Evolutionary conservation across 1,284 basidiomycete genomes (phyloP), one percentile per base, ranked within the genome.

Genomic region (Cutaneotrichosporon cavernicola): DNA sequence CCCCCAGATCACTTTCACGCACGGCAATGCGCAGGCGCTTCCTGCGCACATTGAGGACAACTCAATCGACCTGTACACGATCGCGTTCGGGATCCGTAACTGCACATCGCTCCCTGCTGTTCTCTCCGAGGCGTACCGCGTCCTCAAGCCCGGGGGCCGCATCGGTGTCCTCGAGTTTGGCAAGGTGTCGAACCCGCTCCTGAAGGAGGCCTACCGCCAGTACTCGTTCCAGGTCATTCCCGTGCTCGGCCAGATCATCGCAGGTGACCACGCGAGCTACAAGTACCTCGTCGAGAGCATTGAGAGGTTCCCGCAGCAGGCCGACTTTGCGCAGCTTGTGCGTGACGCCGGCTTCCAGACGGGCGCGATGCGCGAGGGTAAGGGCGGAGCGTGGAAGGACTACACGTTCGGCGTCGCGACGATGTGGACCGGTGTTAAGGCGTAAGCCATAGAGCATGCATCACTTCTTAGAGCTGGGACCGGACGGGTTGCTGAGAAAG

Each of bases 241-340:
- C 5, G 85, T 97, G 22, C 81, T 99, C 50, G 97, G 97, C 30
- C 95, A 94, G 59, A 89, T 99, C 72, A 84, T 99, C n/a, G 92
- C 95, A 9, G 91, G 91, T 4, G 96, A 99, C 80, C 86, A 95
- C 43, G 90, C 88, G 36, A 97, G 94, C 21, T 99, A 99, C 81
- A 92, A 97, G 80, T 99, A 99, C 80, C 86, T 99, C 51, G 92
- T 99, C 59, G 97, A 99, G 81, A 97, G 94, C 43, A 99, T 99
- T 74, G 90, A 94, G 63, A 87, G 87, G 70, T 99, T 99, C 84
- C 96, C 96, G 38, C 84, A 87, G 22, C 96, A 98, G 80, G 83
- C 87, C 30, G 88, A 92, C 60, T 99, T 99, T 81, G 90, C 94
- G 14, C 82, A 87, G 74, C 91, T 99, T 30, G 50, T 70, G 18